Conservation (phyloP, 768 basidiomycete genomes). For the Kwoniella bestiolae region DNA sequence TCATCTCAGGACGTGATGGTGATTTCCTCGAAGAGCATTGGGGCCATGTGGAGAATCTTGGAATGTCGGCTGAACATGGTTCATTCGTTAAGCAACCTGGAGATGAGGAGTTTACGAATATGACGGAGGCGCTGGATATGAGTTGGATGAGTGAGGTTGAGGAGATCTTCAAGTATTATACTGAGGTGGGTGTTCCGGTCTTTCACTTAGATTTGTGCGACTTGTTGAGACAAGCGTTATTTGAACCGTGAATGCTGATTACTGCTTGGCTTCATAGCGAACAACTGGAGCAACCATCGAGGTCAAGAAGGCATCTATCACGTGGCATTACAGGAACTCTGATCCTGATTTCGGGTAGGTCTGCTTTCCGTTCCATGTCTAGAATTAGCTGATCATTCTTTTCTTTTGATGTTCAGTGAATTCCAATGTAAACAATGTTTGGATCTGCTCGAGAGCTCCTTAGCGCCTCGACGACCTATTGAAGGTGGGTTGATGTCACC, state of each 20-base stretch:
- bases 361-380: not conserved
- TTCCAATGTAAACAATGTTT: conserved; percentile 98
- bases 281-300: conserved; percentile 97
- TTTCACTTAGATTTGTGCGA: not conserved
- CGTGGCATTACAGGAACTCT: conserved; percentile 91
- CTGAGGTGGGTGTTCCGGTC: conserved; percentile 66
- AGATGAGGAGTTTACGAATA: conserved; percentile 74
- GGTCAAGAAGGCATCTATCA: conserved; percentile 95
- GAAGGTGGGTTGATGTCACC: conserved; percentile 67
- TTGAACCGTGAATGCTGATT: too few species aligned
- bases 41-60: conserved; percentile 78
- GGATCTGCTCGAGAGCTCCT: conserved; percentile 90
- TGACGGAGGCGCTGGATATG: conserved; percentile 94
- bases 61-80: conserved; percentile 95
- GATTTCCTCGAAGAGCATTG: conserved; percentile 90
- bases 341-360: conserved; percentile 96
- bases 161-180: conserved; percentile 95
- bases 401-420: conserved; percentile 60
- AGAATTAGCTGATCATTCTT: not conserved
- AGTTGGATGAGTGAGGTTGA: conserved; percentile 94
- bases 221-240: too few species aligned
- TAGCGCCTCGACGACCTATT: conserved; percentile 90
- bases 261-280: conserved; percentile 60
- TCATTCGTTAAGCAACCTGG: conserved; percentile 83
- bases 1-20: conserved; percentile 94